Base-by-base conservation (phyloP, 208 protist genomes). In the Phytomonas serpens region DNA sequence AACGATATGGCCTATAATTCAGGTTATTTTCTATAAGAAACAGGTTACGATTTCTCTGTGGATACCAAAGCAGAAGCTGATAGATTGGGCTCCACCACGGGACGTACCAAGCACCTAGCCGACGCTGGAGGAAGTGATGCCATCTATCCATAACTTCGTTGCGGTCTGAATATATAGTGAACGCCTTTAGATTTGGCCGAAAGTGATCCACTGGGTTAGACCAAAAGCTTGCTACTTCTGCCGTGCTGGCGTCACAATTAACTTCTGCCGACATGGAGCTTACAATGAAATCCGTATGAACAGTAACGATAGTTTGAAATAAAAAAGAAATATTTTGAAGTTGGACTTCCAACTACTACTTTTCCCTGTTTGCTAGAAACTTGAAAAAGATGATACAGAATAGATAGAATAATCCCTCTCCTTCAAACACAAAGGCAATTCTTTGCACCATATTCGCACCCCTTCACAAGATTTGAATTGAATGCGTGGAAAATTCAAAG, bases 201-300 rank as follows among this genome's bases (percentile, higher is more conserved):
- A 95, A 97, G 82, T 97, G 92, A 70, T 95, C 92, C 1, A 90
- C 87, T n/a, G 90, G 89, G 78, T 95, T 94, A 38, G 87, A 87
- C 89, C 92, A 94, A 77, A 93, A 90, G 72, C 83, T 82, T 69
- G 71, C 76, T 23, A 71, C 79, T 77, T 85, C 82, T 71, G 73
- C 79, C 68, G 69, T 74, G 42, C 61, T 64, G 66, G 62, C 34
- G 23, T 29, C 69, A 34, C 67, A 51, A 67, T 77, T 78, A 31
- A 71, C 67, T 67, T 84, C 76, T 23, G 76, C 61, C 66, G 82
- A 76, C 81, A 87, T 88, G 32, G 47, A 57, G 13, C 47, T 57
- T 23, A 57, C 47, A 57, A 27, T 6, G 1, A 57, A 57, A 64
- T 36, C 19, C 61, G 32, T 37, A 57, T 67, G 16, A 32, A 63